A percentile compares a stretch with the other conserved stretches of the same genome.
Evolutionary conservation across 2,329 filamentous ascomycete genomes (phyloP).

Genomic region (Arthrinium phaeospermum): DNA sequence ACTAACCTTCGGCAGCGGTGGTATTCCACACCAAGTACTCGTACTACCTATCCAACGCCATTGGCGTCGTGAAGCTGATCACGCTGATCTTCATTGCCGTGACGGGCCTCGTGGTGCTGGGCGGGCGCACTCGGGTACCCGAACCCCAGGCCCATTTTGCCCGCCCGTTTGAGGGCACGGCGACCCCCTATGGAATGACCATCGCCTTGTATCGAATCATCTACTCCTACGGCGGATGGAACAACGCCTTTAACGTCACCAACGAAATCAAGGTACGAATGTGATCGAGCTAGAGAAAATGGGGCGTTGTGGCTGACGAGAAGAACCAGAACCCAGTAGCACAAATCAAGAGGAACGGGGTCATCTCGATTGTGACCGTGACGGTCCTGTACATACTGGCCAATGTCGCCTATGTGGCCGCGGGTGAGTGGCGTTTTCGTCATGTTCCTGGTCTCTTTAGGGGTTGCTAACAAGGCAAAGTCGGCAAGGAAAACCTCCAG

Average conservation of each 20-base stretch:
- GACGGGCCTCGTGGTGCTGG: slow-evolving; percentile 56
- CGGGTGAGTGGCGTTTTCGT: slow-evolving; percentile 38
- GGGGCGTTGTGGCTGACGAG: neutral
- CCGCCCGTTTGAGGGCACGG: slow-evolving; percentile 50
- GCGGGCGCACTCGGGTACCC: slow-evolving; percentile 50
- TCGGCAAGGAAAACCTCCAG: slow-evolving; percentile 59
- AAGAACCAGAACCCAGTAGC: slow-evolving; percentile 57
- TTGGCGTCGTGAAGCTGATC: slow-evolving; percentile 55
- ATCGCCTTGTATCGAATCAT: slow-evolving; percentile 64
- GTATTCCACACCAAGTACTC: slow-evolving; percentile 53
- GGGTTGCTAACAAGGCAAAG: slow-evolving; percentile 29
- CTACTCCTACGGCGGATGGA: slow-evolving; percentile 63
- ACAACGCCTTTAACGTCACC: slow-evolving; percentile 66
- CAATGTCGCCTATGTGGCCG: slow-evolving; percentile 67
- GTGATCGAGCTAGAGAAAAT: neutral
- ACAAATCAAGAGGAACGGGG: slow-evolving; percentile 56
- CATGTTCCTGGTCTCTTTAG: no score
- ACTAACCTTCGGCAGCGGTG: slow-evolving; percentile 39
- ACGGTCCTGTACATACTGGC: slow-evolving; percentile 62
- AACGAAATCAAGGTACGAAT: slow-evolving; percentile 59
- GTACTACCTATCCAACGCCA: slow-evolving; percentile 49
- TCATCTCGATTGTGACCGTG: slow-evolving; percentile 56
- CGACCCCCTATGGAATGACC: slow-evolving; percentile 43
- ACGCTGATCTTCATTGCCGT: slow-evolving; percentile 56
- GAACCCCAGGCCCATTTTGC: slow-evolving; percentile 53